Percentiles rank a stretch among this genome's conserved stretches.
phyloP scores from a whole-genome alignment of 768 basidiomycete genomes.

The Tephrocybe sp. region DNA sequence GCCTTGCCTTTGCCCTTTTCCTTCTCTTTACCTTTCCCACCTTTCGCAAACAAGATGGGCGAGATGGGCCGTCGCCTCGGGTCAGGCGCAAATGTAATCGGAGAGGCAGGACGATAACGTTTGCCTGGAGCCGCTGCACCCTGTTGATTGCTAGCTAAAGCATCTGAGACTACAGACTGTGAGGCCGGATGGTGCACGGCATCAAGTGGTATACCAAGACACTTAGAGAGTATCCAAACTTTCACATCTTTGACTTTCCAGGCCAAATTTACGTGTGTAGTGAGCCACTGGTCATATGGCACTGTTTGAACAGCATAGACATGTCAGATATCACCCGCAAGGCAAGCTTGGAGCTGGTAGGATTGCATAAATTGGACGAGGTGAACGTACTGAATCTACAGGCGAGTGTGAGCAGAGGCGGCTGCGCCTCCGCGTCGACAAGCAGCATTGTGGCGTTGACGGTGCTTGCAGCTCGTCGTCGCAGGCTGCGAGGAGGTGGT shows the following conservation, averaged over 20 bases:
- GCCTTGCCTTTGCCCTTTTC: not conserved
- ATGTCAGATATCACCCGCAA: not conserved
- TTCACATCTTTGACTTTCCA: slow-evolving; percentile 69
- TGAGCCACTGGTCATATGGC: slow-evolving; percentile 74
- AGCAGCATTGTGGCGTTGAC: slow-evolving; percentile 7
- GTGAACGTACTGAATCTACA: slow-evolving; percentile 55
- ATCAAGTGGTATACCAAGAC: slow-evolving; percentile 38
- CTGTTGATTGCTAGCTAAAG: not conserved
- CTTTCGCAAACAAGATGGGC: slow-evolving; percentile 42
- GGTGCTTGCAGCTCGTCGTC: not conserved
- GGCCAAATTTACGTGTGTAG: slow-evolving; percentile 61
- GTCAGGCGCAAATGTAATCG: slow-evolving; percentile 66
- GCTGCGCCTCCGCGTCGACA: slow-evolving; percentile 7
- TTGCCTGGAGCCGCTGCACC: slow-evolving; percentile 6
- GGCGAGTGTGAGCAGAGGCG: slow-evolving; percentile 39
- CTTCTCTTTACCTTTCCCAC: not conserved
- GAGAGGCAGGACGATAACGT: slow-evolving; percentile 52
- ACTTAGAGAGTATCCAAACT: slow-evolving; percentile 59
- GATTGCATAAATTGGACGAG: not conserved
- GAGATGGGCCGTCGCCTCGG: slow-evolving; percentile 38
- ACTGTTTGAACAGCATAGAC: slow-evolving; percentile 37
- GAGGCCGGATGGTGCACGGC: slow-evolving; percentile 12
- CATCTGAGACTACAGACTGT: not conserved
- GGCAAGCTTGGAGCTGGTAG: not conserved
- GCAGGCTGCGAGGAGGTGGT: slow-evolving; percentile 2